Evolutionary conservation across 2,329 filamentous ascomycete species (phyloP).

Genomic region (Ophiocordyceps robertsii): DNA sequence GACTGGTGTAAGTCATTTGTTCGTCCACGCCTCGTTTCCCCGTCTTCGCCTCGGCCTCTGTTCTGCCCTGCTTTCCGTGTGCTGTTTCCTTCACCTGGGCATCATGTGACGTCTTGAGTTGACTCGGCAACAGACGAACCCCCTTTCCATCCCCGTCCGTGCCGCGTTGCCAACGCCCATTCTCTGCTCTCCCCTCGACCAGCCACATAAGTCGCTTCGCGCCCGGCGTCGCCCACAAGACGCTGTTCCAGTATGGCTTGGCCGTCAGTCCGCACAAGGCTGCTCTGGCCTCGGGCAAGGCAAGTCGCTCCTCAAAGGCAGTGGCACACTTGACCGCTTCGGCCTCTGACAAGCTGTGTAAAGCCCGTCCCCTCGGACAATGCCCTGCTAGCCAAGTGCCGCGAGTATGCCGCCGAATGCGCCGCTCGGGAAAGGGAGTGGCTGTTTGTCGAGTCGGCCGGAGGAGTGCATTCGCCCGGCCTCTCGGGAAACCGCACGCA

Average conservation of each 20-base stretch:
- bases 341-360: not conserved
- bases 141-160: not conserved
- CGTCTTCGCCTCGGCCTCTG: not conserved
- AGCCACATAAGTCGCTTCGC: slow-evolving; percentile 53
- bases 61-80: not conserved
- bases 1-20: slow-evolving; percentile 39
- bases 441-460: slow-evolving; percentile 67
- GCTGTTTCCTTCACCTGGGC: too few relatives aligned
- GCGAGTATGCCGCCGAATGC: slow-evolving; percentile 22
- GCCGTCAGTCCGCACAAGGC: slow-evolving; percentile 70
- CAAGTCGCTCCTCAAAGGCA: slow-evolving; percentile 11
- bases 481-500: slow-evolving; percentile 56
- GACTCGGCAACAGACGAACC: not conserved
- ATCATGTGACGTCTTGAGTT: too few relatives aligned
- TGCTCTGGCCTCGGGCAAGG: slow-evolving; percentile 33
- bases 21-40: too few relatives aligned
- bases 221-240: slow-evolving; percentile 30
- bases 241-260: slow-evolving; percentile 59
- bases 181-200: not conserved
- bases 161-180: too few relatives aligned
- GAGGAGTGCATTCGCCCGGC: slow-evolving; percentile 66
- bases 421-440: slow-evolving; percentile 36
- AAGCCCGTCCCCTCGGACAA: slow-evolving; percentile 34
- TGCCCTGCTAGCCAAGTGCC: slow-evolving; percentile 28
- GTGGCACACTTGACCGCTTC: not conserved